Evolutionary conservation across 2,329 filamentous ascomycete species (phyloP).

Genomic region (Fusarium dimerum): DNA sequence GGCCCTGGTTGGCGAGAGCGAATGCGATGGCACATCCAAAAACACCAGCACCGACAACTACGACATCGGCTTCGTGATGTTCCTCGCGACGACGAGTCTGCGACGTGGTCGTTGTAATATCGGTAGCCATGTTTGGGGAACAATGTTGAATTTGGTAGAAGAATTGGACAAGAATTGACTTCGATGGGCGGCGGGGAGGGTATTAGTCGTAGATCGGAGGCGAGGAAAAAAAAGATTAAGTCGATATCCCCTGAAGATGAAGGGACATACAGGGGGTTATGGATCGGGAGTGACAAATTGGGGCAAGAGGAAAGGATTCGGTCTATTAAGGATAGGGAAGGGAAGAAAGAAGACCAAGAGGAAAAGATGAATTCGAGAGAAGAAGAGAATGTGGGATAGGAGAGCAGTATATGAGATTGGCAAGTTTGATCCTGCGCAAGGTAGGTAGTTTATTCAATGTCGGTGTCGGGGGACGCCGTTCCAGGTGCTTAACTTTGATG

Average conservation of each 20-base stretch:
- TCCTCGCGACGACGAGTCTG: constrained; percentile 51
- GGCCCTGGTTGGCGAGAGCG: constrained; percentile 82
- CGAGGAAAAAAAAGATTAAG: constrained; percentile 25
- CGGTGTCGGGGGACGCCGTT: constrained; percentile 20
- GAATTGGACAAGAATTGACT: constrained; percentile 2
- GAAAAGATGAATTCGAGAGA: constrained; percentile 2
- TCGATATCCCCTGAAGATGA: constrained; percentile 15
- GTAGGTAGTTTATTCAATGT: neutral
- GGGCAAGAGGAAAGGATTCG: neutral
- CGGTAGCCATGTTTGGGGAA: constrained; percentile 34
- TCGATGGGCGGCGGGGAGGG: constrained; percentile 21
- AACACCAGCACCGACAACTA: constrained; percentile 89
- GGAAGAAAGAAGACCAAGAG: neutral
- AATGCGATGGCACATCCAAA: constrained; percentile 86
- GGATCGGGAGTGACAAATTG: neutral
- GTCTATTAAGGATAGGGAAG: neutral
- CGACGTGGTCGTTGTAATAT: constrained; percentile 38
- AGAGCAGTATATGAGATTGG: constrained; percentile 6
- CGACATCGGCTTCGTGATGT: constrained; percentile 74
- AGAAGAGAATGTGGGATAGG: constrained; percentile 5
- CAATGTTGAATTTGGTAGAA: constrained; percentile 4
- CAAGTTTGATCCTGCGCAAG: neutral
- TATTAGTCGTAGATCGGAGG: constrained; percentile 20
- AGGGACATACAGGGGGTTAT: constrained; percentile 3
- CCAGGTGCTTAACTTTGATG: constrained; percentile 12